Conservation (phyloP, 768 basidiomycete genomes). For the Mycena leptocephala region DNA sequence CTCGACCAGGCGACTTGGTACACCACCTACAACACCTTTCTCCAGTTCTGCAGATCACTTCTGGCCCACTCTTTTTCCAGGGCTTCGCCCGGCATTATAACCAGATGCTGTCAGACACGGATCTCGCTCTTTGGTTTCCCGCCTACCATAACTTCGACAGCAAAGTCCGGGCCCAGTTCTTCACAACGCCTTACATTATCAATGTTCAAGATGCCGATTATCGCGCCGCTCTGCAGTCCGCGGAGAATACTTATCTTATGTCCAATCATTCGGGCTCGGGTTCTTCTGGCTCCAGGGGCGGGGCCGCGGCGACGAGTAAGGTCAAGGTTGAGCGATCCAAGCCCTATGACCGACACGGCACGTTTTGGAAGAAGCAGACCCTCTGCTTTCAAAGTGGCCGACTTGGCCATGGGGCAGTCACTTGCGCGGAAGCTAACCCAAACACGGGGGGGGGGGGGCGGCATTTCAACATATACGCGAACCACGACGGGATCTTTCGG, state of each 20-base stretch:
- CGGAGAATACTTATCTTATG: not conserved
- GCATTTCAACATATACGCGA: slow-evolving; percentile 3
- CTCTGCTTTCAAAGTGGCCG: slow-evolving; percentile 17
- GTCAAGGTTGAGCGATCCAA: not conserved
- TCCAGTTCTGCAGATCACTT: not conserved
- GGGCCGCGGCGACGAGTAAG: not conserved
- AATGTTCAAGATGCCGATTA: not conserved
- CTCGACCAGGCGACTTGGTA: slow-evolving; percentile 6
- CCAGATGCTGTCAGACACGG: slow-evolving; percentile 1
- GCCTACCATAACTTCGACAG: slow-evolving; percentile 10
- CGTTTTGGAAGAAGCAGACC: not conserved
- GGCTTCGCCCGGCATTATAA: slow-evolving; percentile 17
- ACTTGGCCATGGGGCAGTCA: not conserved
- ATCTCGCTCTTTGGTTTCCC: not conserved
- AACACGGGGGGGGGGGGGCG: slow-evolving; percentile 22
- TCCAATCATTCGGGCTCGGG: not conserved
- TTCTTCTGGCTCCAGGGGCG: not conserved
- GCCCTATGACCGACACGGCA: not conserved
- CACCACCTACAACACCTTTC: slow-evolving; percentile 19
- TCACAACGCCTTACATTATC: slow-evolving; percentile 18
- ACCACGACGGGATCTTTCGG: slow-evolving; percentile 13
- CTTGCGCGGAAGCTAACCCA: not conserved
- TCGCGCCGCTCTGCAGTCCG: slow-evolving; percentile 14
- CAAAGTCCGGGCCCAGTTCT: slow-evolving; percentile 7
- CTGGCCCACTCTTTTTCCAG: not conserved